phyloP scores from a whole-genome alignment of 768 basidiomycete genomes.

The Mycena olivaceomarginata region DNA sequence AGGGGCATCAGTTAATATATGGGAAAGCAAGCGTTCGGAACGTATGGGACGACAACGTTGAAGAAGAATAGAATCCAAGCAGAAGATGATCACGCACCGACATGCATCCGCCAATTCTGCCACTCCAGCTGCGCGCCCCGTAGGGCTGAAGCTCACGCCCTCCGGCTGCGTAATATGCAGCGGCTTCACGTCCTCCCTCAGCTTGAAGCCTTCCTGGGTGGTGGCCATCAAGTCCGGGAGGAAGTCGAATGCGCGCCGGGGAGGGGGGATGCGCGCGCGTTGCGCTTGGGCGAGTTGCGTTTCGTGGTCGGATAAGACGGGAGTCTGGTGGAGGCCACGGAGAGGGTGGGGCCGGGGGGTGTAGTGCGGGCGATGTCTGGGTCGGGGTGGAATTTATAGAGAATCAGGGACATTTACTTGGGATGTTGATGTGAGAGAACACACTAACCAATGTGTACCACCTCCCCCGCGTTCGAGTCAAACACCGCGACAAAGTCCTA shows the following conservation, averaged over 20 bases:
- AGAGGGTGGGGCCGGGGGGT: conserved; percentile 64
- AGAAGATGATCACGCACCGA: conserved; percentile 65
- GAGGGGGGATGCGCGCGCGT: conserved; percentile 88
- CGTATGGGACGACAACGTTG: too few relatives aligned
- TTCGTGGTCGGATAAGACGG: conserved; percentile 67
- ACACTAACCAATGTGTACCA: conserved; percentile 80
- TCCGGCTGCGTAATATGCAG: conserved; percentile 91
- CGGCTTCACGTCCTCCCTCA: conserved; percentile 85
- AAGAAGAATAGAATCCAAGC: too few relatives aligned
- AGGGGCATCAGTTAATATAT: too few relatives aligned
- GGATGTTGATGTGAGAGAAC: neutral
- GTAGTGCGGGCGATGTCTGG: conserved; percentile 86
- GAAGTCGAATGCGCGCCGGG: conserved; percentile 82
- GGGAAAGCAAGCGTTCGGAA: too few relatives aligned
- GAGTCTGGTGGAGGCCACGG: conserved; percentile 63
- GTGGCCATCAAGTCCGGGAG: conserved; percentile 87
- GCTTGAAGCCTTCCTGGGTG: conserved; percentile 73
- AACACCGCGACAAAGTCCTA: conserved; percentile 87
- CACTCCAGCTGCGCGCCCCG: conserved; percentile 87
- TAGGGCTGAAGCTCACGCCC: conserved; percentile 92
- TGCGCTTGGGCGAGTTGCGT: conserved; percentile 65
- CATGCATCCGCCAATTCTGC: conserved; percentile 98
- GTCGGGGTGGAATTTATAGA: conserved; percentile 8
- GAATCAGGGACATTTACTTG: neutral
- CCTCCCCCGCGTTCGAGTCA: conserved; percentile 83